A percentile compares a stretch with the other conserved stretches of the same genome.
Evolutionary conservation across 345 rosid species (phyloP).

Genomic region (Toxicodendron radicans): DNA sequence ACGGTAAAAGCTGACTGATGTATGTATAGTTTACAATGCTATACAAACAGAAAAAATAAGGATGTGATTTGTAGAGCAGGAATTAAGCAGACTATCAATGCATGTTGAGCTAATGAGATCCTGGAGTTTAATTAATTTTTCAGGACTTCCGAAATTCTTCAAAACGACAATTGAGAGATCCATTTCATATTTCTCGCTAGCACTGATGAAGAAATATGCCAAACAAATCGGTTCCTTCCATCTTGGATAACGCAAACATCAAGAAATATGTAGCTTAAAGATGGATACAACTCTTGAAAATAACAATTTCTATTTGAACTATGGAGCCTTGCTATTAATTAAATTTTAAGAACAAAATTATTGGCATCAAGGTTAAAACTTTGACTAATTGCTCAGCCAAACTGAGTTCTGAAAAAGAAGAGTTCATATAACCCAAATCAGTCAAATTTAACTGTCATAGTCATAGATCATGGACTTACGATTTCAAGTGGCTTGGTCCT

Average conservation of each 20-base stretch:
- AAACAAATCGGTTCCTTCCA: too few relatives aligned
- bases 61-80: not conserved
- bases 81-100: not conserved
- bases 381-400: not conserved
- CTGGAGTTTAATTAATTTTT: not conserved
- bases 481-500: constrained; percentile 73
- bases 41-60: not conserved
- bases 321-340: too few relatives aligned
- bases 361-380: not conserved
- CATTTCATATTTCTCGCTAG: not conserved
- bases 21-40: not conserved
- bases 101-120: not conserved
- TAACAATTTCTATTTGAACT: too few relatives aligned
- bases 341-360: too few relatives aligned
- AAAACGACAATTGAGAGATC: too few relatives aligned
- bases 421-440: too few relatives aligned
- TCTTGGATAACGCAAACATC: too few relatives aligned
- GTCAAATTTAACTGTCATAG: too few relatives aligned
- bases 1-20: not conserved
- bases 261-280: too few relatives aligned
- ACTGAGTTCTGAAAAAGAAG: too few relatives aligned
- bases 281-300: too few relatives aligned
- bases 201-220: too few relatives aligned
- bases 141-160: not conserved
- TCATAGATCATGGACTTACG: constrained; percentile 38